phyloP scores from a whole-genome alignment of 495 filamentous ascomycete species.

The Aspergillus carlsbadensis region DNA sequence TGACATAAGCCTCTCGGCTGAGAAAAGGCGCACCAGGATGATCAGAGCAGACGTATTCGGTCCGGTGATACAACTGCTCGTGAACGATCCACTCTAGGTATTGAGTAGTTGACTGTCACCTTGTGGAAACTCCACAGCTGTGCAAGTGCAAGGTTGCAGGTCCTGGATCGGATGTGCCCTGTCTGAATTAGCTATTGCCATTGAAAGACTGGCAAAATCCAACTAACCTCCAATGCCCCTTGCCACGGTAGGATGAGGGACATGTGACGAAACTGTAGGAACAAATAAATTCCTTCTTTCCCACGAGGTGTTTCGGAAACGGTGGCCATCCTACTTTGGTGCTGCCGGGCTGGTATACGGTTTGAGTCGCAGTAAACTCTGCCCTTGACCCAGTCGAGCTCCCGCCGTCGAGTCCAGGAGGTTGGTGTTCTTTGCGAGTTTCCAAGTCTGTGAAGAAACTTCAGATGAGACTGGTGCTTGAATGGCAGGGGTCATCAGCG shows the following conservation, averaged over 20 bases:
- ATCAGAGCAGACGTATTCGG: neutral
- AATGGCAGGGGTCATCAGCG: too few relatives aligned
- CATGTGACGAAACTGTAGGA: conserved; percentile 4
- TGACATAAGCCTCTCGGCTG: neutral
- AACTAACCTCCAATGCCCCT: conserved; percentile 3
- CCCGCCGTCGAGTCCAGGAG: neutral
- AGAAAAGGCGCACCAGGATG: neutral
- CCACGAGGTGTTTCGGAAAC: conserved; percentile 1
- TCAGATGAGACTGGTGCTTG: neutral
- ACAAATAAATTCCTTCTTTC: conserved; percentile 5
- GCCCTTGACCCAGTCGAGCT: neutral
- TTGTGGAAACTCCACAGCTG: neutral
- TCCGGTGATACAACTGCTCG: neutral
- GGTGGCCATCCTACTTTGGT: conserved; percentile 4
- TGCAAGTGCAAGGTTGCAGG: conserved; percentile 1
- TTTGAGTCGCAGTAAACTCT: neutral
- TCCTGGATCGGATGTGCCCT: conserved; percentile 1
- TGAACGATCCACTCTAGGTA: conserved; percentile 6
- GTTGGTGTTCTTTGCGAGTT: neutral
- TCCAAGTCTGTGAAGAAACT: neutral
- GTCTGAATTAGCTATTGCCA: neutral
- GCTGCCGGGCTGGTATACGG: neutral
- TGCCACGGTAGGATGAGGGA: neutral
- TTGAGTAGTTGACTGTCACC: neutral
- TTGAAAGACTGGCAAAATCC: neutral